Percentiles rank a stretch among this genome's conserved stretches.
Evolutionary conservation across 257 asterid species (phyloP).

Genomic region (Solanum neorickii): DNA sequence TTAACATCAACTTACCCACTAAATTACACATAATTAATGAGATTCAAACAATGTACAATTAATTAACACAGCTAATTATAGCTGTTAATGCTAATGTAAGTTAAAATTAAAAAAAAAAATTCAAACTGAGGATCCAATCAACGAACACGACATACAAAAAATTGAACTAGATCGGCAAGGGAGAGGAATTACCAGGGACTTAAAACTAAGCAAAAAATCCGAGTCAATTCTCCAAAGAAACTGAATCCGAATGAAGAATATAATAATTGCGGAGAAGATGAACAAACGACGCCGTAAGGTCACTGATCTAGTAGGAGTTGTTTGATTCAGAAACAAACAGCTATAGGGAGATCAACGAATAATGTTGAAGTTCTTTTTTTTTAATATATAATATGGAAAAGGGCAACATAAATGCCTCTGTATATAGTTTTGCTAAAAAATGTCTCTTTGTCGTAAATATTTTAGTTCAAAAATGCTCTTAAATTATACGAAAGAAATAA

Average conservation of each 20-base stretch:
- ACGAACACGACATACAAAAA: not conserved
- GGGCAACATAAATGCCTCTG: too few species aligned
- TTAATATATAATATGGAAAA: too few species aligned
- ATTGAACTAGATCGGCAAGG: not conserved
- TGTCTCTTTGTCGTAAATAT: fast-evolving
- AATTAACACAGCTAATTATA: not conserved
- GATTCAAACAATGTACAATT: not conserved
- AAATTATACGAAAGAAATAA: too few species aligned
- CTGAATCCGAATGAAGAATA: not conserved
- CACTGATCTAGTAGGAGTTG: not conserved
- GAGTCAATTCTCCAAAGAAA: not conserved
- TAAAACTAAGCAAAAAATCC: not conserved
- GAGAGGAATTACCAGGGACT: not conserved
- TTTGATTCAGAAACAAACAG: not conserved
- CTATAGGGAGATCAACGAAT: not conserved
- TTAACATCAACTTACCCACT: not conserved
- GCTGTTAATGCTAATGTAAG: not conserved
- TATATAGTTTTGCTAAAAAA: too few species aligned
- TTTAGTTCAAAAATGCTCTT: too few species aligned
- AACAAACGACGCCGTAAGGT: not conserved
- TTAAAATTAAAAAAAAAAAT: too few species aligned
- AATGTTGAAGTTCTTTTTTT: not conserved
- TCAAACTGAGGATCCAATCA: not conserved
- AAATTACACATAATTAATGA: not conserved
- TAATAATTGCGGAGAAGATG: not conserved